phyloP scores from a whole-genome alignment of 2,329 filamentous ascomycete genomes.

The Aspergillus sp. region DNA sequence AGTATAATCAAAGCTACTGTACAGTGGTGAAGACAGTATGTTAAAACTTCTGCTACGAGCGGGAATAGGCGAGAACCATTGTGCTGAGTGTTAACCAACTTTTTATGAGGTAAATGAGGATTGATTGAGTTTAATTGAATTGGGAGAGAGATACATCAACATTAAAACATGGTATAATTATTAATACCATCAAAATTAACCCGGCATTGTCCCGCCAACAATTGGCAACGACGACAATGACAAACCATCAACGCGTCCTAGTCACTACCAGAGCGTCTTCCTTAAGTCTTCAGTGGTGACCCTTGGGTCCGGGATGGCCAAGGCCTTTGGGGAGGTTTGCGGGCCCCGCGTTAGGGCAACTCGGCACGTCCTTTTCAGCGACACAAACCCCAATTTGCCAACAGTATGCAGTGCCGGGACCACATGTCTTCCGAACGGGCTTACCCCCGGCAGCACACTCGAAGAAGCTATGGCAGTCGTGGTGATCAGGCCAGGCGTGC shows the following conservation, averaged over 20 bases:
- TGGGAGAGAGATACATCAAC: no score
- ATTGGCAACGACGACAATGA: background rate
- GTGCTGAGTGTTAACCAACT: no score
- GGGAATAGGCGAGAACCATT: no score
- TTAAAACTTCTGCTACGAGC: no score
- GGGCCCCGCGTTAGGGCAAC: slow-evolving; percentile 1
- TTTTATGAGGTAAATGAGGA: no score
- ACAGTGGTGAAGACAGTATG: no score
- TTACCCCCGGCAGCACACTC: slow-evolving; percentile 5
- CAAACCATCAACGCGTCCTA: background rate
- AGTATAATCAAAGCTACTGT: no score
- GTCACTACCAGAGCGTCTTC: background rate
- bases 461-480: slow-evolving; percentile 6
- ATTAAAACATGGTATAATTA: background rate
- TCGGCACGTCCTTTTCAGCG: slow-evolving; percentile 2
- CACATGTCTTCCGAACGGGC: slow-evolving; percentile 6
- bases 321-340: background rate
- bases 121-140: no score
- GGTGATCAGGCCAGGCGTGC: slow-evolving; percentile 4
- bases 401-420: slow-evolving; percentile 7
- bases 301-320: background rate
- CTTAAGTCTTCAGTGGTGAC: background rate
- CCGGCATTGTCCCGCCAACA: background rate
- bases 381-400: slow-evolving; percentile 4
- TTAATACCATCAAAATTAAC: background rate